These are phyloP conservation scores for Yarrowia keelungensis DNA, from an alignment of 805 yeast genomes.

Conservation along the genomic window DNA sequence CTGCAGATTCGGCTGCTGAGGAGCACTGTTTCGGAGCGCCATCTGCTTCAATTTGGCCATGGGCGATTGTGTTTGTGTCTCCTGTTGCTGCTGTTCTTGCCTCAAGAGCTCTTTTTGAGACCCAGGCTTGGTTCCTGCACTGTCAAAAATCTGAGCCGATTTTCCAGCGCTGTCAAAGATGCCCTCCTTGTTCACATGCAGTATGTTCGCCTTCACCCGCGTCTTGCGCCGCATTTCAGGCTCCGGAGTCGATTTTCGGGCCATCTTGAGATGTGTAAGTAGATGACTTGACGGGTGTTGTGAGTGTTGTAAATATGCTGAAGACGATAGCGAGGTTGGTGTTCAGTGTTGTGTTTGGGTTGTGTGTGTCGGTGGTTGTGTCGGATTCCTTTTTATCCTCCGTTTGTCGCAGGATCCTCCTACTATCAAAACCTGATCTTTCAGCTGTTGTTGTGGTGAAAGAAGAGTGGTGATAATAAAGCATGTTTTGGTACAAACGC, in stretches of 20 bases:
- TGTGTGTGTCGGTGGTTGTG: neutral
- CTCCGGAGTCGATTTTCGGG: constrained; percentile 27
- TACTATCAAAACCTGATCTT: neutral
- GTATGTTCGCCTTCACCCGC: constrained; percentile 8
- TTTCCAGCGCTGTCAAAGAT: constrained; percentile 11
- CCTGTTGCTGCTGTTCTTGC: neutral
- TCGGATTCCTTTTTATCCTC: neutral
- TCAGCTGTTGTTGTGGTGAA: constrained; percentile 18
- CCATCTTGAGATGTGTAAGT: neutral
- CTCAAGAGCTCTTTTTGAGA: neutral
- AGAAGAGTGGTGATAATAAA: constrained; percentile 5
- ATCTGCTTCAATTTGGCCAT: constrained; percentile 29
- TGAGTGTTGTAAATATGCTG: too few relatives aligned
- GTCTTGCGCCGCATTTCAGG: constrained; percentile 20
- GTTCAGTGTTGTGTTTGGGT: constrained; percentile 2
- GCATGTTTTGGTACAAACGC: constrained; percentile 28
- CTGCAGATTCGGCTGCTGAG: neutral
- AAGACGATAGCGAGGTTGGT: too few relatives aligned
- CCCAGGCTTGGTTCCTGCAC: constrained; percentile 2
- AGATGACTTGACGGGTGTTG: too few relatives aligned
- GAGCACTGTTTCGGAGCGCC: neutral
- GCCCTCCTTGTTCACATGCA: constrained; percentile 12
- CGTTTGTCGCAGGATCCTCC: too few relatives aligned
- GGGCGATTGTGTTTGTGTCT: constrained; percentile 31
- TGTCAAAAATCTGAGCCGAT: constrained; percentile 1